A percentile compares a stretch with the other conserved stretches of the same genome.
These are phyloP conservation scores for Suhomyces panamericanus DNA, from an alignment of 1,139 yeast genomes.

Conservation along the genomic window DNA sequence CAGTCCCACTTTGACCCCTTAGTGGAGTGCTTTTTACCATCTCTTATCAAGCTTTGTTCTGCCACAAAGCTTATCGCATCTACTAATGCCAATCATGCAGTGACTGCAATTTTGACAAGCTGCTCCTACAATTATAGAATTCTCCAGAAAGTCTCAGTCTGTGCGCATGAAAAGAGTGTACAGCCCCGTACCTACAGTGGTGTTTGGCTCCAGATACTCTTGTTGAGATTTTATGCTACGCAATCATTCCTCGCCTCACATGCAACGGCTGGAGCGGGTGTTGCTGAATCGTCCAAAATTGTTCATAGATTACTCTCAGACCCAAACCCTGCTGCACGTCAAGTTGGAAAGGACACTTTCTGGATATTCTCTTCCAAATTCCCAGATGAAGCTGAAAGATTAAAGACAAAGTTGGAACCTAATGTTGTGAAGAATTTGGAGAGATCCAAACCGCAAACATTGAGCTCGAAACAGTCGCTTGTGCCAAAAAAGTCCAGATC, in stretches of 20 bases:
- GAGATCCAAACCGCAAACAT: conserved; percentile 47
- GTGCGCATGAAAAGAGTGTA: conserved; percentile 66
- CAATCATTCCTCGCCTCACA: conserved; percentile 36
- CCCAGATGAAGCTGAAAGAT: conserved; percentile 52
- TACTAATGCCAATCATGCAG: conserved; percentile 66
- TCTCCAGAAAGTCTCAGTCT: conserved; percentile 50
- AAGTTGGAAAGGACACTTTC: conserved; percentile 67
- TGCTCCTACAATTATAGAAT: conserved; percentile 55
- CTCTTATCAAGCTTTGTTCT: conserved; percentile 63
- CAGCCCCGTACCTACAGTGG: conserved; percentile 72
- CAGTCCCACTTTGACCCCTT: conserved; percentile 54
- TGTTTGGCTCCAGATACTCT: conserved; percentile 64
- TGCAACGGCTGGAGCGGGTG: conserved; percentile 33
- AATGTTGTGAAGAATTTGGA: conserved; percentile 40
- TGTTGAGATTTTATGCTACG: conserved; percentile 42
- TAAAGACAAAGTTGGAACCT: conserved; percentile 49
- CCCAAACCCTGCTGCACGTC: conserved; percentile 81
- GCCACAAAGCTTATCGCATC: conserved; percentile 82
- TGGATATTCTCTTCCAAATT: conserved; percentile 61
- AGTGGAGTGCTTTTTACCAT: conserved; percentile 60
- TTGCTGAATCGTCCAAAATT: conserved; percentile 53
- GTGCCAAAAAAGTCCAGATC: conserved; percentile 24
- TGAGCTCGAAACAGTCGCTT: neutral
- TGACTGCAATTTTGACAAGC: conserved; percentile 60
- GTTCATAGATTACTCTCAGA: conserved; percentile 67